Evolutionary conservation across 2,329 filamentous ascomycete species (phyloP), one percentile per base, ranked within the genome.

Genomic region (Penicillium sp.): DNA sequence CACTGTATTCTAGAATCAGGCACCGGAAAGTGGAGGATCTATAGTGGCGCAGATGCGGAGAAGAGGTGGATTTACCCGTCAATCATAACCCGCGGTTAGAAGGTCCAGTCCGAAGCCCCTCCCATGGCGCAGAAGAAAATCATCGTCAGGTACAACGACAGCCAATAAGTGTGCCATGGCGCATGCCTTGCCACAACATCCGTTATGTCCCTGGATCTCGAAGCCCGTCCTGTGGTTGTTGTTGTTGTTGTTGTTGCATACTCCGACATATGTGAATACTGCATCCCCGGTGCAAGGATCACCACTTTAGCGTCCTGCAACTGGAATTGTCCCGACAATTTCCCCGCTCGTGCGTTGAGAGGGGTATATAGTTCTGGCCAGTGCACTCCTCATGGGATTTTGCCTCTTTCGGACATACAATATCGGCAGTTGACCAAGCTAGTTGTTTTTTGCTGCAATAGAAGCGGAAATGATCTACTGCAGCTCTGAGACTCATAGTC

Each of bases 331-430:
- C 28, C 63, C 60, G 58, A 59, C 31, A n/a, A 56, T 65, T 56
- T 38, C 35, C 60, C 60, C 47, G 35, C 10, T 25, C 20, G 4
- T 17, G 10, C 17, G 22, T 39, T 15, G 38, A 17, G 37, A 62
- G 57, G 48, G 42, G 39, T 28, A 25, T 7, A 5, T 7, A 7
- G 0, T 41, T 41, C 28, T 41, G 37, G 38, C 50, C 15, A 41
- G 55, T 55, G 48, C 55, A 50, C 59, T 59, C 59, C 63, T 50
- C 63, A 58, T 60, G 63, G 63, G 43, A 41, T 54, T 59, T 64
- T 65, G 25, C 62, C 60, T 41, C 31, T 59, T 57, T 8, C 5
- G 57, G 63, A 53, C 22, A n/a, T 38, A n/a, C 37, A 47, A 20
- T 39, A 5, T 57, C 61, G 45, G 52, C 54, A 60, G 54, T 55